Conservation (phyloP, 345 rosid genomes). For the Microthlaspi erraticum region DNA sequence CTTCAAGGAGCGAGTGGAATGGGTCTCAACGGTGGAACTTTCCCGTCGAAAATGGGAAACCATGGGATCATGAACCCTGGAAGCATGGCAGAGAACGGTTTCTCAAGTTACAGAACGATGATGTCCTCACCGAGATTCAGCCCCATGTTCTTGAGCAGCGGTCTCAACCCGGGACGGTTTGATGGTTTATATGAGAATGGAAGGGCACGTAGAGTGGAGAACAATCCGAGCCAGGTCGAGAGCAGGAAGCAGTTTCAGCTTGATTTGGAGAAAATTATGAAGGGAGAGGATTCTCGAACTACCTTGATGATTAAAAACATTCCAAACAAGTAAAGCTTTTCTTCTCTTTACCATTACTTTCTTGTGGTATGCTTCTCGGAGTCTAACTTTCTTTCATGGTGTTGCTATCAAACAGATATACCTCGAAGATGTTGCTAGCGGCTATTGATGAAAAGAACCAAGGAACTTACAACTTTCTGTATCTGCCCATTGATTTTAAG, state of each 20-base stretch:
- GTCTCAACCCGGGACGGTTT: constrained; percentile 59
- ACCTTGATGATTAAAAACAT: constrained; percentile 71
- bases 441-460: constrained; percentile 38
- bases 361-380: background rate
- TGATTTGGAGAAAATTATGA: constrained; percentile 74
- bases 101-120: constrained; percentile 70
- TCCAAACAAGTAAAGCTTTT: constrained; percentile 62
- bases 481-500: constrained; percentile 47
- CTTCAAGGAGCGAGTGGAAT: constrained; percentile 52
- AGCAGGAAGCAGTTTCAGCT: constrained; percentile 81
- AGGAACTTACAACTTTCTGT: constrained; percentile 48
- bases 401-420: constrained; percentile 39
- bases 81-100: constrained; percentile 59
- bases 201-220: constrained; percentile 64
- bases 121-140: constrained; percentile 75
- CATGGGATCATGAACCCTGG: constrained; percentile 58
- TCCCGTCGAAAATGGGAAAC: constrained; percentile 48
- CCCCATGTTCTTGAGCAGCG: constrained; percentile 66
- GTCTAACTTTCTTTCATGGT: constrained; percentile 1
- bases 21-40: constrained; percentile 46
- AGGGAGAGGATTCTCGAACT: constrained; percentile 67
- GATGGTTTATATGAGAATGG: constrained; percentile 72
- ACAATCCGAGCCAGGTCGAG: constrained; percentile 61
- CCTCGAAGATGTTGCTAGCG: constrained; percentile 43
- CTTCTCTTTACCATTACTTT: background rate